These are phyloP conservation scores for Angomonas deanei DNA, from an alignment of 208 protist genomes.

Conservation along the genomic window DNA sequence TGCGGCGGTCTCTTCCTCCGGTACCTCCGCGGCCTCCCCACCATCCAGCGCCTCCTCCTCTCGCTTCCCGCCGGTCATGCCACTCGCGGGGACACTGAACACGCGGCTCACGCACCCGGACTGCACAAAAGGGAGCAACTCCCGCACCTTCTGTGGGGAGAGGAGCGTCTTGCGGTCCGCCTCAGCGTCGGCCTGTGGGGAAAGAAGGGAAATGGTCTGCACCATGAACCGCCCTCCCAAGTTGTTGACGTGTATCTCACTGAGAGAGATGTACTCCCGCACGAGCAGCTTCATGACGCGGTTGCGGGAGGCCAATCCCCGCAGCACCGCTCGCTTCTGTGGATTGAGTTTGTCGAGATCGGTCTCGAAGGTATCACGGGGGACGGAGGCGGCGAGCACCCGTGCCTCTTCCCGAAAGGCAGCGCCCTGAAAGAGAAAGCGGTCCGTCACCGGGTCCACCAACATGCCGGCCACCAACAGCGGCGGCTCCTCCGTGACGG, in stretches of 20 bases:
- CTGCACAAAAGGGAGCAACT: constrained; percentile 15
- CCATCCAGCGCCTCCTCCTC: neutral
- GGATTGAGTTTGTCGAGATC: neutral
- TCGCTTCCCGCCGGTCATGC: neutral
- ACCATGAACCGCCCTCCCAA: constrained; percentile 35
- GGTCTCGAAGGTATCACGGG: neutral
- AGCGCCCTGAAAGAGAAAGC: constrained; percentile 56
- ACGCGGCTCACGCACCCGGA: constrained; percentile 37
- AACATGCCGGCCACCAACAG: constrained; percentile 56
- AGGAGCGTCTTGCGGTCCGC: constrained; percentile 36
- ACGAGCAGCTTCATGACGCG: constrained; percentile 30
- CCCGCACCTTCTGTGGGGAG: constrained; percentile 17
- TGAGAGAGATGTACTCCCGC: constrained; percentile 60
- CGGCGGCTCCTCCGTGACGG: constrained; percentile 53
- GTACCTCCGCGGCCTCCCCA: too few species aligned
- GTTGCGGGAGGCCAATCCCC: neutral
- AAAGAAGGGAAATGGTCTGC: constrained; percentile 67
- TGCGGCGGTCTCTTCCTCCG: too few species aligned
- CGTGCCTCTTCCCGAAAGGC: constrained; percentile 70
- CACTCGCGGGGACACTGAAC: constrained; percentile 28
- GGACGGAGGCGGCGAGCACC: constrained; percentile 25
- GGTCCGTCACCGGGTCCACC: constrained; percentile 36
- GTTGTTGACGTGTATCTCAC: constrained; percentile 4
- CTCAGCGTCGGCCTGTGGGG: constrained; percentile 20
- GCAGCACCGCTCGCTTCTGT: neutral